Conservation (phyloP, 208 protist species). For the Plasmodiophora brassicae region DNA sequence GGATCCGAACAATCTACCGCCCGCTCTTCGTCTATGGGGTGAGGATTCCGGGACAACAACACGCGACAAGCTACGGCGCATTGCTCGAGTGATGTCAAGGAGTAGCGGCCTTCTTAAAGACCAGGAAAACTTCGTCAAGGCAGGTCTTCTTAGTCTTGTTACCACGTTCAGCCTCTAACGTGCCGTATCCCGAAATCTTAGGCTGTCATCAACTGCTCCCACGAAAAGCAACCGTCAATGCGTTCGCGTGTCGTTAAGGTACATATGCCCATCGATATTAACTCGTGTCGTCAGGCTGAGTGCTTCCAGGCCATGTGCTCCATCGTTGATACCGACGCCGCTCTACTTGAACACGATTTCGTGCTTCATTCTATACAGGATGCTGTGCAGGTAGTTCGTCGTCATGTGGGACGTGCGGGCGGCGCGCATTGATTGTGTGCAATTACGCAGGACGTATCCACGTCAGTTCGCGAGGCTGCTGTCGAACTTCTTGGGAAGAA, state of each 20-base stretch:
- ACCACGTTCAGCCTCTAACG: not conserved
- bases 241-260: conserved; percentile 1
- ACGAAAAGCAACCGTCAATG: not conserved
- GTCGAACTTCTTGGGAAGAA: conserved; percentile 27
- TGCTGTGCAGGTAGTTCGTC: not conserved
- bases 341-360: not conserved
- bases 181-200: not conserved
- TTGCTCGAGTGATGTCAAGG: not conserved
- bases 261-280: not conserved
- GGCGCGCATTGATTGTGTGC: too few relatives aligned
- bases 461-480: conserved; percentile 6
- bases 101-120: not conserved
- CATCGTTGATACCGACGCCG: not conserved
- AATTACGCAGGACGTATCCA: not conserved
- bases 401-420: not conserved
- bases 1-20: not conserved
- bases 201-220: not conserved
- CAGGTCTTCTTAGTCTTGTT: too few relatives aligned
- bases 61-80: not conserved
- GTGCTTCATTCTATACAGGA: not conserved
- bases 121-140: not conserved
- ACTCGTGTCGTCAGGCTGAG: not conserved
- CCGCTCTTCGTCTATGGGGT: not conserved
- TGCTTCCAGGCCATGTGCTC: not conserved
- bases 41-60: not conserved